A percentile compares a stretch with the other conserved stretches of the same genome.
phyloP scores from a whole-genome alignment of 2,329 filamentous ascomycete genomes.

The Setomelanomma holmii region DNA sequence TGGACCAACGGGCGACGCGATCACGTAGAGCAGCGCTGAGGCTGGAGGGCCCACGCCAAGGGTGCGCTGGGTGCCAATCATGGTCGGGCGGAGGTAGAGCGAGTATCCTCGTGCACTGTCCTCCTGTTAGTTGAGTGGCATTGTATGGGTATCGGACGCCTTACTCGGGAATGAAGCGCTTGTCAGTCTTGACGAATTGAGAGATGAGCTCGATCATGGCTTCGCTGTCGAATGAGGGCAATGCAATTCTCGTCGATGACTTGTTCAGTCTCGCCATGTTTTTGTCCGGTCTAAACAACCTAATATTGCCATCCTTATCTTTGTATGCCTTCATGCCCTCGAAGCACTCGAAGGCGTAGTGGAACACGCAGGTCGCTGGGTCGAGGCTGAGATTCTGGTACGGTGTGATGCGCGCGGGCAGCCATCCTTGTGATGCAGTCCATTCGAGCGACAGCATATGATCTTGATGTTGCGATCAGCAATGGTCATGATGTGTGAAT shows the following conservation, averaged over 20 bases:
- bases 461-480: conserved; percentile 63
- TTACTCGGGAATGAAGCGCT: conserved; percentile 85
- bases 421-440: conserved; percentile 85
- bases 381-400: conserved; percentile 98
- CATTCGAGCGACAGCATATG: conserved; percentile 98
- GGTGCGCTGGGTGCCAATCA: conserved; percentile 96
- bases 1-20: conserved; percentile 93
- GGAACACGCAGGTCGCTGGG: conserved; percentile 94
- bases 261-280: conserved; percentile 97
- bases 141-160: conserved; percentile 25
- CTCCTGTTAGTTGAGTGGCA: conserved; percentile 11
- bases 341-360: conserved; percentile 98
- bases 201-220: conserved; percentile 82
- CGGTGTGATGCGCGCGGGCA: conserved; percentile 80
- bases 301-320: conserved; percentile 76
- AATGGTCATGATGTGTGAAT: neutral
- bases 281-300: conserved; percentile 91
- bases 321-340: conserved; percentile 99
- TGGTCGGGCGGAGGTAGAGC: conserved; percentile 91
- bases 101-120: conserved; percentile 77
- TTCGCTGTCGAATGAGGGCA: conserved; percentile 81
- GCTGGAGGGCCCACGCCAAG: conserved; percentile 92
- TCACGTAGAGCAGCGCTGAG: conserved; percentile 90
- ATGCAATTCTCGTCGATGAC: conserved; percentile 87
- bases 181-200: conserved; percentile 79